Evolutionary conservation across 2,329 filamentous ascomycete genomes (phyloP).

Genomic region (Ascomycota sp.): DNA sequence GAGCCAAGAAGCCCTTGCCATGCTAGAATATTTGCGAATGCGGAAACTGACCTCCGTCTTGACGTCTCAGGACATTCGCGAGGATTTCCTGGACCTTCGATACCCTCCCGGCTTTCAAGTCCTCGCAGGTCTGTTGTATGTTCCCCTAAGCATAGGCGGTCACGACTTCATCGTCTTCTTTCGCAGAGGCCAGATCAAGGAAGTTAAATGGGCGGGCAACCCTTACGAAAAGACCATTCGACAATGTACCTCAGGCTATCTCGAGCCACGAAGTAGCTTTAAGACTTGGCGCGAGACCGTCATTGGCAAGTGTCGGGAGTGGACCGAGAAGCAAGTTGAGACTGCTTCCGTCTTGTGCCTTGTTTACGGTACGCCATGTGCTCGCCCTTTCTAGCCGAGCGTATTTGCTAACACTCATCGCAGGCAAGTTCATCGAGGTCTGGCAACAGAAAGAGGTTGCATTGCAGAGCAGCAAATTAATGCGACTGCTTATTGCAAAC

Average conservation of each 20-base stretch:
- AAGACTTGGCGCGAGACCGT: constrained; percentile 66
- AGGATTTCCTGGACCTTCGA: constrained; percentile 63
- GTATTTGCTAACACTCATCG: background rate
- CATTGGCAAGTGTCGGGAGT: constrained; percentile 64
- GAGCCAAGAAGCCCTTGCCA: constrained; percentile 62
- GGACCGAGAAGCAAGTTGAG: constrained; percentile 76
- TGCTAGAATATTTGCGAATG: constrained; percentile 70
- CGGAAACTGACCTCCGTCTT: constrained; percentile 54
- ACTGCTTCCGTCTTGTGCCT: constrained; percentile 73
- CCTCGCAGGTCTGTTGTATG: constrained; percentile 61
- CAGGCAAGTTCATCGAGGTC: constrained; percentile 65
- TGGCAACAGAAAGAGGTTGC: constrained; percentile 82
- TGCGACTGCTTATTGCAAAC: constrained; percentile 59
- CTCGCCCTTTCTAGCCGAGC: background rate
- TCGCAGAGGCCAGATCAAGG: constrained; percentile 51
- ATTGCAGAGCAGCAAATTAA: constrained; percentile 63
- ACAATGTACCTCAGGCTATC: constrained; percentile 49
- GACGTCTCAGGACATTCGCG: constrained; percentile 52
- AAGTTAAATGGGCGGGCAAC: constrained; percentile 74
- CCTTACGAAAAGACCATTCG: constrained; percentile 63
- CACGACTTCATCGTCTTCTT: constrained; percentile 84
- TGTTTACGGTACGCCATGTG: constrained; percentile 48
- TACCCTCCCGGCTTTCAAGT: constrained; percentile 63
- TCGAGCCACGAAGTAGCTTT: constrained; percentile 66
- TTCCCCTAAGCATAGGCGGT: constrained; percentile 57